A percentile compares a stretch with the other conserved stretches of the same genome.
Conservation (phyloP, 164 flowering plant genomes). For the Vitis vinifera region DNA sequence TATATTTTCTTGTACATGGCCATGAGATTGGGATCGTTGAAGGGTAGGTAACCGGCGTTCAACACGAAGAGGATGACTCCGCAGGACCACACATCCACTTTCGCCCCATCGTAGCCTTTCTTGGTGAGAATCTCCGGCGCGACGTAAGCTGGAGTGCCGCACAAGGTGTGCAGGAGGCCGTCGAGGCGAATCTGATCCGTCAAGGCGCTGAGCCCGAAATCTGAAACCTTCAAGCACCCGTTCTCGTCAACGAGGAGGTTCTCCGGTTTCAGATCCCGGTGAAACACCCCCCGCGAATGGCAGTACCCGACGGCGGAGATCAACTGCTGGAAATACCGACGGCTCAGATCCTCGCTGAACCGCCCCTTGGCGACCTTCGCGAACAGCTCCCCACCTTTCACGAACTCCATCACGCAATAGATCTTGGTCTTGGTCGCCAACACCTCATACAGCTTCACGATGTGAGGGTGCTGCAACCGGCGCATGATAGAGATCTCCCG, state of each 20-base stretch:
- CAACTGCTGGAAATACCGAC: constrained; percentile 58
- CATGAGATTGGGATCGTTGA: constrained; percentile 69
- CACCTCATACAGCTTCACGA: constrained; percentile 58
- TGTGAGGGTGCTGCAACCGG: constrained; percentile 50
- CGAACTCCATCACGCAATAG: constrained; percentile 63
- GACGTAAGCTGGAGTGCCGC: constrained; percentile 77
- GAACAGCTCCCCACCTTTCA: constrained; percentile 71
- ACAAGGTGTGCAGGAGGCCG: constrained; percentile 59
- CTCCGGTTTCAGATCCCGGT: constrained; percentile 73
- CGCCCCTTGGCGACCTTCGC: constrained; percentile 54
- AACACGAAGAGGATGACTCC: constrained; percentile 65
- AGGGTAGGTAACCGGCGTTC: constrained; percentile 65
- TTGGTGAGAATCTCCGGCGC: constrained; percentile 64
- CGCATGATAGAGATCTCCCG: constrained; percentile 60
- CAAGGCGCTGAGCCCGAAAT: constrained; percentile 68
- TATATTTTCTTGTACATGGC: constrained; percentile 68
- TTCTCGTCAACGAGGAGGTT: constrained; percentile 60
- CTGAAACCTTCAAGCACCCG: constrained; percentile 64
- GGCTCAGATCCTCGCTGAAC: constrained; percentile 50
- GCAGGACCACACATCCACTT: constrained; percentile 72
- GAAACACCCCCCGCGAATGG: constrained; percentile 62
- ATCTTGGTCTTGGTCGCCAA: constrained; percentile 62
- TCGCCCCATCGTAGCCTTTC: constrained; percentile 65
- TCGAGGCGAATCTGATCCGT: constrained; percentile 48
- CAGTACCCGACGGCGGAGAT: constrained; percentile 65